phyloP scores from a whole-genome alignment of 208 protist genomes.

The Wallacemonas collosoma region DNA sequence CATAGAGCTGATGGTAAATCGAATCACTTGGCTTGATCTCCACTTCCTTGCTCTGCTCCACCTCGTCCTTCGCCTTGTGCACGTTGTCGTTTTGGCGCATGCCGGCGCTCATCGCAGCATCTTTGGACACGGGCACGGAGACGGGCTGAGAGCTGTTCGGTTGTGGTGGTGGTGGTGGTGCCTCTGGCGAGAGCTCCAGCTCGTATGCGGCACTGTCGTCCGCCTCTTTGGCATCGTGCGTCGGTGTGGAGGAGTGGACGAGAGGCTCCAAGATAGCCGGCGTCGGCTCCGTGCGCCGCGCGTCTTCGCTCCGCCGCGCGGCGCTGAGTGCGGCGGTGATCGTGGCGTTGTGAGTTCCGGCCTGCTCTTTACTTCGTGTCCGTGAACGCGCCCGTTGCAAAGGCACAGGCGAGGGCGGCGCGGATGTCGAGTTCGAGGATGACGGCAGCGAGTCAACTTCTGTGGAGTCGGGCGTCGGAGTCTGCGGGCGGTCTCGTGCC shows the following conservation, averaged over 20 bases:
- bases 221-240: background rate
- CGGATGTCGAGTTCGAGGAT: constrained; percentile 9
- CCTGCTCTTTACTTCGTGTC: background rate
- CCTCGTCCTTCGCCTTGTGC: background rate
- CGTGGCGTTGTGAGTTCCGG: background rate
- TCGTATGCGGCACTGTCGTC: constrained; percentile 2
- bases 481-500: background rate
- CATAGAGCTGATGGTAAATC: constrained; percentile 9
- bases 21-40: background rate
- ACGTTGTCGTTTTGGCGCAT: background rate
- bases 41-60: background rate
- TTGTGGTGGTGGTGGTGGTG: background rate
- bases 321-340: background rate
- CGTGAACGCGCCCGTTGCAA: background rate
- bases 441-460: background rate
- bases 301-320: constrained; percentile 8
- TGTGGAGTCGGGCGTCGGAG: background rate
- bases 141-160: too few species aligned
- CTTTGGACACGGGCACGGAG: too few species aligned
- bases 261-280: constrained; percentile 10
- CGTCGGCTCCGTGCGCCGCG: background rate
- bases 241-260: background rate
- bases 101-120: too few species aligned
- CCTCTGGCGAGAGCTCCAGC: constrained; percentile 10
- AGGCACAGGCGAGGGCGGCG: constrained; percentile 13